phyloP scores from a whole-genome alignment of 805 yeast genomes.

The Lipomyces chichibuensis region DNA sequence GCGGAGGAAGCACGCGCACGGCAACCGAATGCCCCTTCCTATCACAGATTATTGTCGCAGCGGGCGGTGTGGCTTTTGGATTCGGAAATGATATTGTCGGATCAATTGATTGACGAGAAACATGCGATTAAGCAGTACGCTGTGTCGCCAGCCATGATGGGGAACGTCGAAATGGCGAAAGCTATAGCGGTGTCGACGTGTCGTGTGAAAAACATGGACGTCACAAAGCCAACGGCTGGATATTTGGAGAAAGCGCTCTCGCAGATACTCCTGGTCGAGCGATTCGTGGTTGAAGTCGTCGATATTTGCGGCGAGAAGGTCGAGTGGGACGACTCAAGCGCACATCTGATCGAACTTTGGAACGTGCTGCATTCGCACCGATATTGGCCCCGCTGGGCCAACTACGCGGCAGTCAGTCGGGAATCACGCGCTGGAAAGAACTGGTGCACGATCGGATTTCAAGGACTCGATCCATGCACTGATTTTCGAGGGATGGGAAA shows the following conservation, averaged over 20 bases:
- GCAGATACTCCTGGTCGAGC: constrained; percentile 19
- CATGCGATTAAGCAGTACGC: constrained; percentile 20
- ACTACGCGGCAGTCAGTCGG: constrained; percentile 16
- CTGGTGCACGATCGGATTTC: constrained; percentile 48
- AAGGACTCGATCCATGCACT: constrained; percentile 45
- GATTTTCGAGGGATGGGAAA: constrained; percentile 45
- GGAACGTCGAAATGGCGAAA: constrained; percentile 16
- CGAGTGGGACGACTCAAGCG: constrained; percentile 17
- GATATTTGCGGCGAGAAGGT: constrained; percentile 4
- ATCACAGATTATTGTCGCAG: constrained; percentile 16
- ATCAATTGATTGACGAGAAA: constrained; percentile 18
- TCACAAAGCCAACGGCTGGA: constrained; percentile 7
- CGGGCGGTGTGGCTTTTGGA: constrained; percentile 34
- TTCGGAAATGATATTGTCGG: constrained; percentile 30
- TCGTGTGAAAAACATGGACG: constrained; percentile 26
- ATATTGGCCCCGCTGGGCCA: constrained; percentile 29
- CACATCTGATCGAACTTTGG: constrained; percentile 16
- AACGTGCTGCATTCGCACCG: constrained; percentile 16
- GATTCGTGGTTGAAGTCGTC: constrained; percentile 12
- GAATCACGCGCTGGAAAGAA: constrained; percentile 36
- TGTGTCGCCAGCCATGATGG: constrained; percentile 7
- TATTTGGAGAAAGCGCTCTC: constrained; percentile 18
- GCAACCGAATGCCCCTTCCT: constrained; percentile 1
- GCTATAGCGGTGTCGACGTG: constrained; percentile 23
- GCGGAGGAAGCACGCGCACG: constrained; percentile 13